Evolutionary conservation across 345 rosid genomes (phyloP).

Genomic region (Arabidopsis suecica): DNA sequence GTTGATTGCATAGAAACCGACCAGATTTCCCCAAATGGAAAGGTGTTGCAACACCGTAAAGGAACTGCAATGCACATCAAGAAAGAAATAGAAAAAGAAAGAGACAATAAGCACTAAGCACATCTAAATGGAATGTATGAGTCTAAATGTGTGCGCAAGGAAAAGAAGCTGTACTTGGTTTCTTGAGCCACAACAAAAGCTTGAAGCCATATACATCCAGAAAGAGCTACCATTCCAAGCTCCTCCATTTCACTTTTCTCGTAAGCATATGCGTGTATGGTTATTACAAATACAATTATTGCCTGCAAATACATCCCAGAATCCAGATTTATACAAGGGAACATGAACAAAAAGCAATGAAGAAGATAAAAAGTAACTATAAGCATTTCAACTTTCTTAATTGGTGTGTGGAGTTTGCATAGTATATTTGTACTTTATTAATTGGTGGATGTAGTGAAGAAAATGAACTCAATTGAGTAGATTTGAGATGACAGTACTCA

Average conservation of each 20-base stretch:
- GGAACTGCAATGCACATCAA: conserved; percentile 63
- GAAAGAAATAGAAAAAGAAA: neutral
- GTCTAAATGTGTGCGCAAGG: conserved; percentile 1
- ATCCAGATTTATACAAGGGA: neutral
- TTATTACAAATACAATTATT: conserved; percentile 81
- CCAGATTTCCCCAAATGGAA: conserved; percentile 93
- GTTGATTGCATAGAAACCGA: conserved; percentile 78
- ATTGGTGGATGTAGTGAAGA: neutral
- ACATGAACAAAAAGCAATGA: neutral
- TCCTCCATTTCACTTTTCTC: conserved; percentile 98
- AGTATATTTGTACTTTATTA: neutral
- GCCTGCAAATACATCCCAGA: conserved; percentile 64
- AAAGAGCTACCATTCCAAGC: conserved; percentile 93
- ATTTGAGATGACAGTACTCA: conserved; percentile 48
- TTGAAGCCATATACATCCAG: conserved; percentile 99
- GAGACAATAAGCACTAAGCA: neutral
- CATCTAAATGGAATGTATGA: neutral
- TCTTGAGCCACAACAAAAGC: conserved; percentile 92
- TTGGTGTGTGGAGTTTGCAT: conserved; percentile 6
- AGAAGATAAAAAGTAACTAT: neutral
- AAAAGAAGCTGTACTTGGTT: conserved; percentile 72
- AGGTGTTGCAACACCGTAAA: conserved; percentile 85
- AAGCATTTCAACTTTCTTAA: neutral
- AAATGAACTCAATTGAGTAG: neutral
- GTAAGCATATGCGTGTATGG: conserved; percentile 79